Evolutionary conservation across 768 basidiomycete genomes (phyloP), one percentile per base, ranked within the genome.

Genomic region (Tylopilus sp.): DNA sequence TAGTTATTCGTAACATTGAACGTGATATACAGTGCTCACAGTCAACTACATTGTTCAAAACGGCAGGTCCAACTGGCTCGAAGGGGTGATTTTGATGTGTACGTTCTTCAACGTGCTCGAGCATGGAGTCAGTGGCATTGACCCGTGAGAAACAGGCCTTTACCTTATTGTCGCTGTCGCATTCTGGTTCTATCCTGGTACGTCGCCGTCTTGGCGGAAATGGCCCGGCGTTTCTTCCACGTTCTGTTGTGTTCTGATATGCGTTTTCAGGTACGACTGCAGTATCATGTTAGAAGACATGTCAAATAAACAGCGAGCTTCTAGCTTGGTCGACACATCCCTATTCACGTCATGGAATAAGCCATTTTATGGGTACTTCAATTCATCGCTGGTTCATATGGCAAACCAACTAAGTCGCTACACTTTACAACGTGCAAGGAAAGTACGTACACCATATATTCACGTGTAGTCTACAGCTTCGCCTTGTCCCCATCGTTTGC

Each of bases 21-120:
- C n/a, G n/a, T n/a, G n/a, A n/a, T n/a, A n/a, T n/a, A n/a, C n/a
- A 86, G 86, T 92, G n/a, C 74, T 91, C 55, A 89, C 89, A 13
- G 87, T 93, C 70, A 89, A 87, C 62, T 86, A 89, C 59, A 85
- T 87, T 19, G 82, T 92, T 1, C 77, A 84, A 48, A 91, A 94
- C 63, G 90, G 88, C 11, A 85, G 86, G 63, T 86, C 84, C 17
- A 92, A 91, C 65, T 94, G 91, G 83, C 74, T 93, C 16, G 90
- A 93, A 64, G 91, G 90, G 3, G 75, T 78, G 62, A 80, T 85
- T 52, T 62, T 92, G 22, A 85, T 88, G 76, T 80, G 85, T 83
- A 68, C 56, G 80, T 72, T 42, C 19, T 48, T n/a, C 14, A 36
- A 3, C 3, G 3, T 25, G 17, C 26, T 13, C 31, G 21, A 30